Base-by-base conservation (phyloP, 129 eudicot genomes). In the Dittrichia graveolens region DNA sequence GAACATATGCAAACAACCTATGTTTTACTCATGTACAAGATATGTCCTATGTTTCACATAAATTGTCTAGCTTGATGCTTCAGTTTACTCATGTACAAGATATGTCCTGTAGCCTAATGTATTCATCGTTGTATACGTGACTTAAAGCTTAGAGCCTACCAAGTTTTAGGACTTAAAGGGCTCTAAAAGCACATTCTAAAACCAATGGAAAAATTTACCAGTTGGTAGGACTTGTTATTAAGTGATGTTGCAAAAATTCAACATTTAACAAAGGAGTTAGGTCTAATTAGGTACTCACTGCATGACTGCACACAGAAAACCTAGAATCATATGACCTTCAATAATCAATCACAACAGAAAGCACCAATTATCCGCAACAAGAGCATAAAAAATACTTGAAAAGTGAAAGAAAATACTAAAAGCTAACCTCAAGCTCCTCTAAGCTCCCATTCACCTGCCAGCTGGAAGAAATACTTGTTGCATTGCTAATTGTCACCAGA, bases 401-500 rank as follows among this genome's bases (percentile, higher is more conserved):
- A 65, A 14, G 15, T 31, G 15, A 43, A 38, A 45, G 34, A 59
- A 31, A 11, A 66, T 12, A 12, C 19, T 48, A 38, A 62, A 38
- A 75, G 78, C 57, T n/a, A 71, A 91, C 97, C 97, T 91, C 97
- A 65, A 91, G 97, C 81, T 91, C 97, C 77, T 91, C 97, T 76
- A 91, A 75, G 67, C 67, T 80, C 81, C 85, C 86, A 67, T 57
- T 83, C 49, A 72, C 64, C 40, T 76, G 83, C 53, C 71, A 61
- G 72, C 55, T 67, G 58, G 86, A 78, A 71, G 43, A 44, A 5
- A 71, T 12, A 63, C 67, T 66, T 47, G 82, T 64, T 11, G 60
- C 57, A 37, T 52, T 70, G 61, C 66, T 76, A 57, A 73, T 57
- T 2, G 54, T 52, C 63, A 47, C 79, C 57, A 81, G 49, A 81